Base-by-base conservation (phyloP, 495 filamentous ascomycete genomes). In the Lophiostoma macrostomum region DNA sequence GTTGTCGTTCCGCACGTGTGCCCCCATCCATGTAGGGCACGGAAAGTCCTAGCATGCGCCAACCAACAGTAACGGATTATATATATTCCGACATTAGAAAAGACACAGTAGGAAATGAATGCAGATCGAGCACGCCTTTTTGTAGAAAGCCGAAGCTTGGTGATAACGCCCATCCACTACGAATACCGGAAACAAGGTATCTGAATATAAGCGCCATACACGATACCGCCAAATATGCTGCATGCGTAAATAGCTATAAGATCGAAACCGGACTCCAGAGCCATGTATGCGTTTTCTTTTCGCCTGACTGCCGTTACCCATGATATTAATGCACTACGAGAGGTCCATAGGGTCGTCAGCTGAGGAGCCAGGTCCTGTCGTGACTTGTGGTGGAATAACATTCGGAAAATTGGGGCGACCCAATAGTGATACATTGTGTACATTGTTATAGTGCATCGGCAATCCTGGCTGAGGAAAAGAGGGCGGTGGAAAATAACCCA, bases 261-360 rank as follows among this genome's bases (percentile, higher is more conserved):
- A 16, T 22, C 18, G 8, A 22, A 22, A 39, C 36, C 36, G n/a
- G 11, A 39, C 36, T 16, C 36, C 36, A 39, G 4, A 19, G 14
- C 36, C 36, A 39, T 39, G 36, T 39, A n/a, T 39, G 5, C 20
- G 24, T 7, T 19, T 22, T 5, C 18, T 20, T 20, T 39, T 20
- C 24, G 18, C 5, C 20, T 39, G 36, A 20, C 14, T 7, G 20
- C 18, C 20, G 36, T 39, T 22, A 22, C 14, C 8, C 2, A 2
- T 7, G n/a, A 39, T 2, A 12, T 5, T 5, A 5, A 39, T 20
- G 5, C 2, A 20, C 39, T 43, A 43, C 5, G 39, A 43, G 22
- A 27, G 19, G 13, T 43, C 39, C 39, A 43, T 43, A 14, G 39
- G 39, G 16, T 43, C 39, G 20, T 14, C n/a, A 27, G 6, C 39